phyloP scores from a whole-genome alignment of 2,329 filamentous ascomycete species.

The Emmonsia crescens region DNA sequence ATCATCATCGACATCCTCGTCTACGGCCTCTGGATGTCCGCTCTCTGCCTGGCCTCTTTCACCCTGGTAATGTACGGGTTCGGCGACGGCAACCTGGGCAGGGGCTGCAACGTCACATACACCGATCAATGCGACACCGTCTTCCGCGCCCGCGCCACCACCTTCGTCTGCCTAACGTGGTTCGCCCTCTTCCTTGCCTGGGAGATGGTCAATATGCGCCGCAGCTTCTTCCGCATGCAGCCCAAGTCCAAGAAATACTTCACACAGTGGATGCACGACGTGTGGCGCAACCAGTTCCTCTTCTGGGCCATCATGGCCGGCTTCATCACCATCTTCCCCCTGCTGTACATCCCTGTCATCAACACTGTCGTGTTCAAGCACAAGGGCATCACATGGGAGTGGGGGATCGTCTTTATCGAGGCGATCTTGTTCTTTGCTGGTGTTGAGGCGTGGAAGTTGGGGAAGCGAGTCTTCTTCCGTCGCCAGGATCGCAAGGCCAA shows the following conservation, averaged over 20 bases:
- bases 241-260: slow-evolving; percentile 49
- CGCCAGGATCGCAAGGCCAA: slow-evolving; percentile 11
- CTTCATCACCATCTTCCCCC: slow-evolving; percentile 47
- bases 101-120: slow-evolving; percentile 50
- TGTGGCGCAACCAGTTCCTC: slow-evolving; percentile 63
- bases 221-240: slow-evolving; percentile 66
- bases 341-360: slow-evolving; percentile 57
- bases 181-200: slow-evolving; percentile 66
- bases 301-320: slow-evolving; percentile 54
- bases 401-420: slow-evolving; percentile 55
- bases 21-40: slow-evolving; percentile 68
- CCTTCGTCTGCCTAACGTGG: slow-evolving; percentile 65
- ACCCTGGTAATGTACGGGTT: slow-evolving; percentile 53
- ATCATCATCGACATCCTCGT: slow-evolving; percentile 69
- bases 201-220: slow-evolving; percentile 64
- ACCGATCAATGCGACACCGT: slow-evolving; percentile 48
- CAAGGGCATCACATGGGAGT: slow-evolving; percentile 56
- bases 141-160: slow-evolving; percentile 61
- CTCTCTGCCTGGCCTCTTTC: slow-evolving; percentile 54
- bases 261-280: slow-evolving; percentile 55
- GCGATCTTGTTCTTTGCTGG: slow-evolving; percentile 52
- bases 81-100: slow-evolving; percentile 49
- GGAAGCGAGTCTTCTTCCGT: slow-evolving; percentile 48
- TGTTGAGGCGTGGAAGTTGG: slow-evolving; percentile 57
- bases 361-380: slow-evolving; percentile 58